A percentile compares a stretch with the other conserved stretches of the same genome.
phyloP scores from a whole-genome alignment of 2,329 filamentous ascomycete species.

The Fusarium sp. region DNA sequence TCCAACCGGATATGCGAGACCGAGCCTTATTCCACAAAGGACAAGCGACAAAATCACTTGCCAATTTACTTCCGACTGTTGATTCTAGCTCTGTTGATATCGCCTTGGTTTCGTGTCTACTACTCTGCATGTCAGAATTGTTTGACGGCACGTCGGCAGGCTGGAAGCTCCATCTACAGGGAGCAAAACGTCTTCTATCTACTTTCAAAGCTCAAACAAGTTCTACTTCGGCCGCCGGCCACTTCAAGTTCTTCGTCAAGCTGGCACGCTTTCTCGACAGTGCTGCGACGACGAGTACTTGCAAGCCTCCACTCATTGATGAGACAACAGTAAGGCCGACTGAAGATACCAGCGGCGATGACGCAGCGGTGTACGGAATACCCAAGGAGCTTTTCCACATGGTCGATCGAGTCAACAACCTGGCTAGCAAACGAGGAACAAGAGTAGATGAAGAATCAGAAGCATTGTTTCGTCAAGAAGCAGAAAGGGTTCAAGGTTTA shows the following conservation, averaged over 20 bases:
- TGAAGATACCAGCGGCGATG: background rate
- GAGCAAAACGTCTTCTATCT: constrained; percentile 3
- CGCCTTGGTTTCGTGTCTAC: background rate
- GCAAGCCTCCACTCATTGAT: constrained; percentile 7
- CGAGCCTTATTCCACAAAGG: constrained; percentile 5
- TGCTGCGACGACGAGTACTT: constrained; percentile 1
- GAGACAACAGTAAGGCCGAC: background rate
- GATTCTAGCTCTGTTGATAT: constrained; percentile 1
- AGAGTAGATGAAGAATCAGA: constrained; percentile 8
- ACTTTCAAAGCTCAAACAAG: background rate
- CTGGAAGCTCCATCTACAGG: background rate
- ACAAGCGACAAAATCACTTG: background rate
- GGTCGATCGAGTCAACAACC: constrained; percentile 8
- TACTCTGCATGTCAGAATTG: constrained; percentile 6
- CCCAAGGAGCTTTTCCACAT: constrained; percentile 12
- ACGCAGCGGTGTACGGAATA: constrained; percentile 4
- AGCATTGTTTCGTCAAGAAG: background rate
- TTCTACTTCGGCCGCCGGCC: background rate
- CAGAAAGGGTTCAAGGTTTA: background rate
- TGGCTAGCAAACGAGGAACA: constrained; percentile 10
- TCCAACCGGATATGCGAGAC: constrained; percentile 11
- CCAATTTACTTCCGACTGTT: background rate
- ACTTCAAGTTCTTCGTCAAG: constrained; percentile 9
- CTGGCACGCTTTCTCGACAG: constrained; percentile 5
- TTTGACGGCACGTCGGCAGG: constrained; percentile 11